Evolutionary conservation across 2,329 filamentous ascomycete species (phyloP).

Genomic region (Pseudocercospora fuligena): DNA sequence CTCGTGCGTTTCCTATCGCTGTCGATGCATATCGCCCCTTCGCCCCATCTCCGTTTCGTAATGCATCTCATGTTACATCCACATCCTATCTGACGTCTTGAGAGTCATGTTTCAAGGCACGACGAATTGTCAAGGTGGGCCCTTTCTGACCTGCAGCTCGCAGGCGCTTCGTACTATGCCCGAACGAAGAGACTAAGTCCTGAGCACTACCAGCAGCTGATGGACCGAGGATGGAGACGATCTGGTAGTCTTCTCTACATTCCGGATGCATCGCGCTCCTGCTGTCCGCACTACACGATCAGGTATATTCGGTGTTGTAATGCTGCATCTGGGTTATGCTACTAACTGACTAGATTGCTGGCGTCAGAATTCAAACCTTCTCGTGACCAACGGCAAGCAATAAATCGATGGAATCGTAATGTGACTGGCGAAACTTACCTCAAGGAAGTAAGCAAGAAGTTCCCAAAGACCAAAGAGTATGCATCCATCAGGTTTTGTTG

Average conservation of each 20-base stretch:
- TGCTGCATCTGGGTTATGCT: neutral
- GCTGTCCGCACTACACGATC: constrained; percentile 90
- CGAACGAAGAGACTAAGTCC: constrained; percentile 65
- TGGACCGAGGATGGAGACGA: constrained; percentile 77
- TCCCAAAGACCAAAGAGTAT: constrained; percentile 71
- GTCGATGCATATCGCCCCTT: neutral
- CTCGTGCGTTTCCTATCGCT: constrained; percentile 50
- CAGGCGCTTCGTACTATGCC: constrained; percentile 76
- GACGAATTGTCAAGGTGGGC: neutral
- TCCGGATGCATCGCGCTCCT: constrained; percentile 77
- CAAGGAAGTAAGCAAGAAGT: constrained; percentile 65
- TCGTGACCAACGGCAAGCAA: constrained; percentile 73
- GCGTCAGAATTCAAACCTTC: constrained; percentile 67
- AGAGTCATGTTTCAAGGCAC: neutral
- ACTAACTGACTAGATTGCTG: constrained; percentile 58
- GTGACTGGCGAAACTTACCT: constrained; percentile 71
- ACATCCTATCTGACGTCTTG: neutral
- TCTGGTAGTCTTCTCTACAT: constrained; percentile 72
- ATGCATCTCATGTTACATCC: constrained; percentile 1
- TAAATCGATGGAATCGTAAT: constrained; percentile 77
- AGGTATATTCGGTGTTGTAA: constrained; percentile 44
- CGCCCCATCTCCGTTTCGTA: constrained; percentile 1
- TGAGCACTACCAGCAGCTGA: constrained; percentile 70
- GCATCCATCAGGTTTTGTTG: constrained; percentile 18
- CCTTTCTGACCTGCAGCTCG: constrained; percentile 14